Base-by-base conservation (phyloP, 2,329 filamentous ascomycete species). In the Pseudomassariella vexata region DNA sequence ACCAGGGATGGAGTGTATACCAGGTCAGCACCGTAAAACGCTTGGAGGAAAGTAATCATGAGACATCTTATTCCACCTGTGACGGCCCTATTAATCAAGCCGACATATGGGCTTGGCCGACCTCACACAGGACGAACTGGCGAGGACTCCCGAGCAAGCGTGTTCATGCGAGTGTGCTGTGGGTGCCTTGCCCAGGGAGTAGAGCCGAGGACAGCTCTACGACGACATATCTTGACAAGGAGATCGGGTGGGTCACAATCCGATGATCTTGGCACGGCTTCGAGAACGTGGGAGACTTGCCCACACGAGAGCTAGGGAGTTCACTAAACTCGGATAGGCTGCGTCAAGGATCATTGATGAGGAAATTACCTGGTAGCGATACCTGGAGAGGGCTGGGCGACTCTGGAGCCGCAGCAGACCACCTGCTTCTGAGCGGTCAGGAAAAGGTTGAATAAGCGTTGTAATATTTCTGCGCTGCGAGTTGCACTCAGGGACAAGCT, bases 261-360 rank as follows among this genome's bases (percentile, higher is more conserved):
- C 32, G 29, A 34, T 17, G 12, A 15, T 25, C 14, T 15, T 32
- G 28, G 21, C 18, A 28, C 30, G 30, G 28, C n/a, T n/a, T n/a
- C n/a, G 24, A 23, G 12, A 20, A 19, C 17, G 16, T 21, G 16
- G 30, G 17, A 16, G 10, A 19, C 14, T 14, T 17, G 22, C 21
- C 25, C 20, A 22, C 20, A 30, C 30, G 15, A 8, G 9, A 10
- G 20, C n/a, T n/a, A n/a, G n/a, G n/a, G n/a, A n/a, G n/a, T n/a
- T n/a, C n/a, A n/a, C n/a, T n/a, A n/a, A n/a, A n/a, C n/a, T n/a
- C n/a, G n/a, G n/a, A n/a, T 23, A 10, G 15, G 19, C 17, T 18
- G 30, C 8, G 20, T n/a, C 23, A 21, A 8, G 15, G 22, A 19
- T 32, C 14, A 25, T 10, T 14, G 12, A 24, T 15, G 20, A 8